Percentiles rank a stretch among this genome's conserved stretches.
Evolutionary conservation across 2,329 filamentous ascomycete species (phyloP).

Genomic region (Trichothecium roseum): DNA sequence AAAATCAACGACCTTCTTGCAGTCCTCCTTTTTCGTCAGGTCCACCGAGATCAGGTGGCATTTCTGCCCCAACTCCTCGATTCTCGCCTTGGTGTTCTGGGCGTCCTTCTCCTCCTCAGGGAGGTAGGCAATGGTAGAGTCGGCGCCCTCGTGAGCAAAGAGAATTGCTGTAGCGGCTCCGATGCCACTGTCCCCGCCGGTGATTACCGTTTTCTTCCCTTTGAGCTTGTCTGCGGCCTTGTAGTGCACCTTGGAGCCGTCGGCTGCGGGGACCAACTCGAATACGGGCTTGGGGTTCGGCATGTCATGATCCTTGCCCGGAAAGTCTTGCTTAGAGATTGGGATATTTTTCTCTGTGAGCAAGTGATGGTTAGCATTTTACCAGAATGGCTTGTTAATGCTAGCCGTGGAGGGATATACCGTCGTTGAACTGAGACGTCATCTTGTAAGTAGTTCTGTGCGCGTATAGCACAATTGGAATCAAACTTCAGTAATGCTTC

Average conservation of each 20-base stretch:
- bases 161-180: slow-evolving; percentile 66
- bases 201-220: slow-evolving; percentile 69
- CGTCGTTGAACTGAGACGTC: slow-evolving; percentile 11
- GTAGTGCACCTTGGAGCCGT: slow-evolving; percentile 60
- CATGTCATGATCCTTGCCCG: slow-evolving; percentile 17
- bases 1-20: slow-evolving; percentile 57
- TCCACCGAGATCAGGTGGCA: slow-evolving; percentile 56
- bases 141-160: slow-evolving; percentile 72
- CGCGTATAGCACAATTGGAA: not conserved
- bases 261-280: slow-evolving; percentile 55
- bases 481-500: not conserved
- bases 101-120: slow-evolving; percentile 69
- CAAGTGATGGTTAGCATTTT: no score
- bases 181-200: slow-evolving; percentile 72
- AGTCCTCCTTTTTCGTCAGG: slow-evolving; percentile 54
- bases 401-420: slow-evolving; percentile 4
- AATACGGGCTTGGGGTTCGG: slow-evolving; percentile 39
- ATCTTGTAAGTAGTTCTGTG: slow-evolving; percentile 1
- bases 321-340: slow-evolving; percentile 16
- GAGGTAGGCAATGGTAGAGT: slow-evolving; percentile 63
- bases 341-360: slow-evolving; percentile 31
- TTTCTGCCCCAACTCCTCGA: slow-evolving; percentile 56
- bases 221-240: slow-evolving; percentile 65
- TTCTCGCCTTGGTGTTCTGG: slow-evolving; percentile 58
- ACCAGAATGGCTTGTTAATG: slow-evolving; percentile 29